These are phyloP conservation scores for Euptelea pleiosperma DNA, from an alignment of 164 flowering plant species.

Conservation along the genomic window DNA sequence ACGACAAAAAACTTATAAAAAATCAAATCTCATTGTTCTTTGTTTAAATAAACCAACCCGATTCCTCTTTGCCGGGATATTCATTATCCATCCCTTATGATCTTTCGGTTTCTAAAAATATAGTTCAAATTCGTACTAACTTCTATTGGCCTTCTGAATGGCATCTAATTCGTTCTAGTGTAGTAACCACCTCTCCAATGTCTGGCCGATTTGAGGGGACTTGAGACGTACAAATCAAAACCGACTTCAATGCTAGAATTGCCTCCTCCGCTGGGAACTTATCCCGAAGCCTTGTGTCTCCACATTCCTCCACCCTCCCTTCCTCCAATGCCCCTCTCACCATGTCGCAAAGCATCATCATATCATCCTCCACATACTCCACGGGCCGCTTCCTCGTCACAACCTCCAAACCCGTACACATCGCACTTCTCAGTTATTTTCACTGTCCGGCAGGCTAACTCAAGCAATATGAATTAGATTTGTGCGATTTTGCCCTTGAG, in stretches of 20 bases:
- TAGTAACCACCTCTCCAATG: constrained; percentile 88
- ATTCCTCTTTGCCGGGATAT: constrained; percentile 68
- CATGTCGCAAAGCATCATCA: constrained; percentile 80
- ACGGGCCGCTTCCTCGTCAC: constrained; percentile 90
- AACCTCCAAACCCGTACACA: constrained; percentile 89
- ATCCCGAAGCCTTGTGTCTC: constrained; percentile 58
- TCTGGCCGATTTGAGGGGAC: constrained; percentile 94
- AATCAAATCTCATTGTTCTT: constrained; percentile 11
- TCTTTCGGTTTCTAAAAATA: constrained; percentile 8
- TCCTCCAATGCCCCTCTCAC: constrained; percentile 82
- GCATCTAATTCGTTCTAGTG: constrained; percentile 77
- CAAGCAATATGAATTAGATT: no score
- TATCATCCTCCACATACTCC: constrained; percentile 97
- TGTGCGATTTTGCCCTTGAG: no score
- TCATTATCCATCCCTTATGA: constrained; percentile 11
- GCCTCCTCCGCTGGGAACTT: constrained; percentile 80
- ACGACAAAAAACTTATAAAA: constrained; percentile 17
- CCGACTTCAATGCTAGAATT: constrained; percentile 75
- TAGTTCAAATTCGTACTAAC: constrained; percentile 25
- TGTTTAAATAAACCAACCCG: constrained; percentile 35
- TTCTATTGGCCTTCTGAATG: constrained; percentile 75
- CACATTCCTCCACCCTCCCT: constrained; percentile 74
- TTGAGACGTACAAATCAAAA: constrained; percentile 90
- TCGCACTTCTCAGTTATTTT: constrained; percentile 93
- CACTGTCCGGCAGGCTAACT: constrained; percentile 86